Conservation (phyloP, 31 red algal genomes). For the Asparagopsis taxiformis region DNA sequence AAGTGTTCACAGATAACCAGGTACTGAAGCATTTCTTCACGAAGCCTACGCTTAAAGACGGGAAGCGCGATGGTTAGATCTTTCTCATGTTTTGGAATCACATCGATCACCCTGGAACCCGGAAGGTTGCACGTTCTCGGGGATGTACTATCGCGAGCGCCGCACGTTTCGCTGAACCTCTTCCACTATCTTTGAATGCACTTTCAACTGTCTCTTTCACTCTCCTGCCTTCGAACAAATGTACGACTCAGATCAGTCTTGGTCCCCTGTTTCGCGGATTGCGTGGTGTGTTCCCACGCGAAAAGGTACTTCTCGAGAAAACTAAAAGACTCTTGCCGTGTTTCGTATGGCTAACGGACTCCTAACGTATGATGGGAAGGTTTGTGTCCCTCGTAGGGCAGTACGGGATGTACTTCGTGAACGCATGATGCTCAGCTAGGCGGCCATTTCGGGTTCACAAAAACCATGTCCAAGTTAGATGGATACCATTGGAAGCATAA, state of each 20-base stretch:
- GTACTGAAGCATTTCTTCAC: neutral
- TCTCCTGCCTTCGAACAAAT: neutral
- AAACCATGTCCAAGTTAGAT: neutral
- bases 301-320: neutral
- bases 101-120: neutral
- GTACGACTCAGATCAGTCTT: neutral
- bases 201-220: neutral
- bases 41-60: neutral
- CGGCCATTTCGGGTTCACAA: conserved; percentile 21
- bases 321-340: neutral
- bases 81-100: neutral
- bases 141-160: neutral
- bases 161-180: neutral
- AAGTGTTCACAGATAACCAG: neutral
- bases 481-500: conserved; percentile 32
- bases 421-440: conserved; percentile 13
- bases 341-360: neutral
- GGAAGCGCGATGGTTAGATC: neutral
- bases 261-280: neutral
- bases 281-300: neutral
- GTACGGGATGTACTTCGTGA: neutral
- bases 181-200: neutral
- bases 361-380: neutral
- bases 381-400: conserved; percentile 1
- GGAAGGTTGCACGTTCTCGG: neutral